Base-by-base conservation (phyloP, 2,329 filamentous ascomycete genomes). In the Stemphylium lycopersici region DNA sequence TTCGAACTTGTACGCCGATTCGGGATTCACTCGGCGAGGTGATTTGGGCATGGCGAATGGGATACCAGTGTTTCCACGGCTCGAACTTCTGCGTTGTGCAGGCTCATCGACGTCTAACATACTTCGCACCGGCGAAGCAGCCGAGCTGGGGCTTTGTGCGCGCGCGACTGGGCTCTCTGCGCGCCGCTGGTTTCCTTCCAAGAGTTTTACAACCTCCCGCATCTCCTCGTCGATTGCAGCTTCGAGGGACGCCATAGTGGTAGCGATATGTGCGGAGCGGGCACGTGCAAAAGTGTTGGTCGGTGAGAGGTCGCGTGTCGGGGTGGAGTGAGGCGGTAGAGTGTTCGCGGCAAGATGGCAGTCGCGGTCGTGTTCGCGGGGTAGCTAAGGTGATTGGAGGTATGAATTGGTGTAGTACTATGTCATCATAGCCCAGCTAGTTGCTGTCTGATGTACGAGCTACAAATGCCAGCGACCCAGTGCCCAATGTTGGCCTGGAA, bases 221-320 rank as follows among this genome's bases (percentile, higher is more conserved):
- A 89, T 84, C 80, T 93, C 90, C 79, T 91, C 87, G 70, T 92
- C 90, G 59, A 92, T 81, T 62, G 87, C 85, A 43, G 88, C 84
- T 77, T 91, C 90, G 68, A 93, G 84, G 68, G 89, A 91, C 54
- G 65, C 58, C 87, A 91, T 91, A 16, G 48, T 63, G 45, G 59
- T 50, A 31, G 56, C 52, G 26, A 11, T 29, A 11, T 29, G 26
- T 34, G 50, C 48, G 49, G 26, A 46, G 26, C 7, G 13, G 48
- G 36, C 37, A 42, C 20, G 36, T 47, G 34, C 39, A 29, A 33
- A 32, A 5, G 15, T 31, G 36, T 24, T 37, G 29, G 38, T 38
- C 13, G 45, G 45, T n/a, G 36, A 38, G 32, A 33, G 34, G 53
- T 56, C 48, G 57, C 52, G 55, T 58, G 58, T 24, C 32, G 52